A percentile compares a stretch with the other conserved stretches of the same genome.
These are phyloP conservation scores for Yarrowia bubula DNA, from an alignment of 805 yeast genomes.

Conservation along the genomic window DNA sequence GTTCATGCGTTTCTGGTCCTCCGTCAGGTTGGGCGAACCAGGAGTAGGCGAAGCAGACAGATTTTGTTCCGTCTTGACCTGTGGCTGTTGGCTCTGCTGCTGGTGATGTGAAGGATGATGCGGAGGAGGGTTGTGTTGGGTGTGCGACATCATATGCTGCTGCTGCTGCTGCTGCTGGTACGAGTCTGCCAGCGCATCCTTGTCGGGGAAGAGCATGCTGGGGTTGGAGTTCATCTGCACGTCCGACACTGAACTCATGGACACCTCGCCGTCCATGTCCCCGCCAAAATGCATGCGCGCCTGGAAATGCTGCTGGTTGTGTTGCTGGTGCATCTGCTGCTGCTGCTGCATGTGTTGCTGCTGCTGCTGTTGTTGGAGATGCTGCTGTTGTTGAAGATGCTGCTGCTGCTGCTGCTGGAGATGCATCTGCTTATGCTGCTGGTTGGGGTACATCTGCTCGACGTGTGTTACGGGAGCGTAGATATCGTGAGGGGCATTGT, in stretches of 20 bases:
- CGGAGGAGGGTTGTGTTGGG: conserved; percentile 7
- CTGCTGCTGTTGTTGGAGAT: not conserved
- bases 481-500: conserved; percentile 9
- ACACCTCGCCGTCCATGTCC: conserved; percentile 15
- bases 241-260: not conserved
- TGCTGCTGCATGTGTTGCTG: conserved; percentile 2
- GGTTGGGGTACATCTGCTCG: conserved; percentile 5
- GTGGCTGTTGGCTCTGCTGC: conserved; percentile 22
- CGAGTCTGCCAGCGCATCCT: conserved; percentile 8
- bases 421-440: conserved; percentile 6
- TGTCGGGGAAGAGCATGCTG: conserved; percentile 21
- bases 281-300: conserved; percentile 18
- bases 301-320: not conserved
- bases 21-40: conserved; percentile 33
- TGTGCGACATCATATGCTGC: conserved; percentile 1
- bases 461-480: conserved; percentile 13
- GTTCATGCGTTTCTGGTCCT: conserved; percentile 42
- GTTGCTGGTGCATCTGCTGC: not conserved
- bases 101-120: conserved; percentile 29
- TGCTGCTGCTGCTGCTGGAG: conserved; percentile 7
- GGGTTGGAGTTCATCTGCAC: conserved; percentile 22
- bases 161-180: conserved; percentile 25
- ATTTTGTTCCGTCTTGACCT: conserved; percentile 43
- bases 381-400: conserved; percentile 16
- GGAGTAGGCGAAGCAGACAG: conserved; percentile 12